phyloP scores from a whole-genome alignment of 2,329 filamentous ascomycete species.

The Pestalotiopsis sp. region DNA sequence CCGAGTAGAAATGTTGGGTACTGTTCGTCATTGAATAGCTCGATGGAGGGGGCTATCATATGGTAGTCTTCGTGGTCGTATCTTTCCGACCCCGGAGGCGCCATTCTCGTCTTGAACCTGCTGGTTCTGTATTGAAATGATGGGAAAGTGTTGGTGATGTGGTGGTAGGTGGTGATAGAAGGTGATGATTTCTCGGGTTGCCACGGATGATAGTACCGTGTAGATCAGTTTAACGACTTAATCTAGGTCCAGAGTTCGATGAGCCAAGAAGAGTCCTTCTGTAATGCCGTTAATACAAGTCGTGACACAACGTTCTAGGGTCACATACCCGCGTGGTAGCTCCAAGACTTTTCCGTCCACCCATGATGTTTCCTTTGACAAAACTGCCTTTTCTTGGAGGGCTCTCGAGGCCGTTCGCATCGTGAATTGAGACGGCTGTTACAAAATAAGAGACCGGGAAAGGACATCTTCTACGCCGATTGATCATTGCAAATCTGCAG shows the following conservation, averaged over 20 bases:
- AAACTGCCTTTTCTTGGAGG: too few species aligned
- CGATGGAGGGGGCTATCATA: not conserved
- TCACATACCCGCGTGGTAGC: too few species aligned
- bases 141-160: not conserved
- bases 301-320: not conserved
- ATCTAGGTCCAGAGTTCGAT: not conserved
- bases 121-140: not conserved
- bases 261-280: not conserved
- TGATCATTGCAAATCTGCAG: not conserved
- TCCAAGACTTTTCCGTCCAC: too few species aligned
- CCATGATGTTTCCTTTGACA: too few species aligned
- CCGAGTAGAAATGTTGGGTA: not conserved
- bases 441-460: too few species aligned
- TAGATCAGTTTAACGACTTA: not conserved
- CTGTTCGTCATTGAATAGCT: not conserved
- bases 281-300: not conserved
- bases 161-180: not conserved
- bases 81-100: not conserved
- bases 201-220: not conserved
- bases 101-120: not conserved
- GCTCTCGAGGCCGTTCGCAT: too few species aligned
- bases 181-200: not conserved
- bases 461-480: not conserved
- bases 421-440: too few species aligned
- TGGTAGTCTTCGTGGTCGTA: not conserved